Evolutionary conservation across 177 flowering plant genomes (phyloP).

Genomic region (Tripterygium wilfordii): DNA sequence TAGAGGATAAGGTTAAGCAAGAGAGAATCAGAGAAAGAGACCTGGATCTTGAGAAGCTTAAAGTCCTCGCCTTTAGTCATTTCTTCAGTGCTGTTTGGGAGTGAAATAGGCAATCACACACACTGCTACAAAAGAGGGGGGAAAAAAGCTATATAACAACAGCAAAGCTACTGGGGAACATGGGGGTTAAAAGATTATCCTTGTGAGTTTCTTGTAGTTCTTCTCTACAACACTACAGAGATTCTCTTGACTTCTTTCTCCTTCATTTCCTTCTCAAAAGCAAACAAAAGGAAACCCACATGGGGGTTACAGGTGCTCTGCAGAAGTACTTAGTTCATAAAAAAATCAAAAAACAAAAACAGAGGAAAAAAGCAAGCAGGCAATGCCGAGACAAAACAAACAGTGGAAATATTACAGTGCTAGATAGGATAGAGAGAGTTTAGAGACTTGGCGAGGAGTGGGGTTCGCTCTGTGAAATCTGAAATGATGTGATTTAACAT

Average conservation of each 20-base stretch:
- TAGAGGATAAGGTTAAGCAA: conserved; percentile 3
- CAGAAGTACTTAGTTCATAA: not conserved
- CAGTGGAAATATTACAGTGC: not conserved
- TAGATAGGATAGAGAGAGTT: conserved; percentile 6
- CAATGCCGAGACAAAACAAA: conserved; percentile 12
- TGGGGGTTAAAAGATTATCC: conserved; percentile 12
- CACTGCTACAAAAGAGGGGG: conserved; percentile 6
- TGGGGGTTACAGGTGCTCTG: conserved; percentile 9
- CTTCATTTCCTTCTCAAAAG: conserved; percentile 12
- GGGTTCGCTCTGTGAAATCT: conserved; percentile 9
- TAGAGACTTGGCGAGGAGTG: conserved; percentile 5
- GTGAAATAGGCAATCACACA: conserved; percentile 1
- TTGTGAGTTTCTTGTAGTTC: conserved; percentile 7
- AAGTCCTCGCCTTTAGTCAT: conserved; percentile 76
- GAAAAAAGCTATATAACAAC: not conserved
- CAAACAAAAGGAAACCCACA: conserved; percentile 22
- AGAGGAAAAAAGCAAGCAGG: not conserved
- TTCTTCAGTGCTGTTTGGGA: conserved; percentile 22
- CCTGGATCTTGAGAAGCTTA: conserved; percentile 83
- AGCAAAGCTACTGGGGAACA: conserved; percentile 2
- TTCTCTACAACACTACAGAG: conserved; percentile 2
- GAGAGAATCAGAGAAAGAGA: conserved; percentile 17
- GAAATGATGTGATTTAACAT: conserved; percentile 56
- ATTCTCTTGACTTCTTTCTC: conserved; percentile 5
- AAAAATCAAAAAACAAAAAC: not conserved